Conservation (phyloP, 73 alveolate genomes). For the Paramecium tetraurelia region DNA sequence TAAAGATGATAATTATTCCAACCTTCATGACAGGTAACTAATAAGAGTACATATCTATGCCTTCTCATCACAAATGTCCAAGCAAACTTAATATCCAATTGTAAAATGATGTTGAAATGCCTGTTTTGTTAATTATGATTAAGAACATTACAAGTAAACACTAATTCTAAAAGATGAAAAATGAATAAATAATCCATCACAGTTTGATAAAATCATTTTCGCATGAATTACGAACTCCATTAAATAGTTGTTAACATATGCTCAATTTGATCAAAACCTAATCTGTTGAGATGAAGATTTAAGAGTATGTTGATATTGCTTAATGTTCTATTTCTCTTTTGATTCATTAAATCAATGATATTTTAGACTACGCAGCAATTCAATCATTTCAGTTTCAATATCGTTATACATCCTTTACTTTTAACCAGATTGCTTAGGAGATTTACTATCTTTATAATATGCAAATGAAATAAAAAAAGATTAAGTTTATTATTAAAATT, state of each 20-base stretch:
- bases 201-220: conserved; percentile 30
- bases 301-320: neutral
- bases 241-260: conserved; percentile 47
- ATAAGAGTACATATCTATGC: neutral
- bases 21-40: neutral
- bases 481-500: neutral
- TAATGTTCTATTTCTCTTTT: neutral
- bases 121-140: neutral
- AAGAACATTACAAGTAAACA: neutral
- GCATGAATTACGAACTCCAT: conserved; percentile 61
- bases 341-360: conserved; percentile 51
- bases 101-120: neutral
- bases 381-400: conserved; percentile 2
- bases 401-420: neutral
- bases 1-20: neutral
- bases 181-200: neutral
- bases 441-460: neutral
- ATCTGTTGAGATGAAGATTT: neutral
- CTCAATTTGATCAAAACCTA: neutral
- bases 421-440: neutral
- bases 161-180: neutral
- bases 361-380: conserved; percentile 47
- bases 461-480: neutral
- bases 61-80: neutral
- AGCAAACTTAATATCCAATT: neutral